These are phyloP conservation scores for Penium margaritaceum DNA, from an alignment of 139 green algal species.

Conservation along the genomic window DNA sequence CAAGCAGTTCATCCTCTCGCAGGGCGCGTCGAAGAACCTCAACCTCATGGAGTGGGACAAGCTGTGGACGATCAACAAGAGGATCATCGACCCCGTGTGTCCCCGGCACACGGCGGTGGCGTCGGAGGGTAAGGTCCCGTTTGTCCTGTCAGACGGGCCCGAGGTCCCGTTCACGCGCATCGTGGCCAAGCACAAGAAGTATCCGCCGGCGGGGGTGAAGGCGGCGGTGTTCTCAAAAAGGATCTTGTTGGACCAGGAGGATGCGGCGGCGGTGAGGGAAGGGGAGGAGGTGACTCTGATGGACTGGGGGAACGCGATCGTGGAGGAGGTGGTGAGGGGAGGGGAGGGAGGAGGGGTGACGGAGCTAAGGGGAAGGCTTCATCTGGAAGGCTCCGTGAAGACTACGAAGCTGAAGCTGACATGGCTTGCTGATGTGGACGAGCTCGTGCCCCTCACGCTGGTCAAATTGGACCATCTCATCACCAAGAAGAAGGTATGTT, in stretches of 20 bases:
- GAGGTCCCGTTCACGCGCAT: slow-evolving; percentile 39
- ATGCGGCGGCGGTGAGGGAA: slow-evolving; percentile 68
- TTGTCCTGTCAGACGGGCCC: slow-evolving; percentile 61
- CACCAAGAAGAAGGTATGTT: slow-evolving; percentile 74
- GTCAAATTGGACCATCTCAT: slow-evolving; percentile 90
- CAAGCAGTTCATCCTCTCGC: slow-evolving; percentile 88
- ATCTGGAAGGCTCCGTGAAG: slow-evolving; percentile 86
- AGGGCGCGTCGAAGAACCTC: slow-evolving; percentile 86
- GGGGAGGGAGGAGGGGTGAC: slow-evolving; percentile 9
- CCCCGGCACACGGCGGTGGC: slow-evolving; percentile 81
- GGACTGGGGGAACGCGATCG: slow-evolving; percentile 92
- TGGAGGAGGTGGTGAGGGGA: slow-evolving; percentile 47
- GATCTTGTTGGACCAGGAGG: slow-evolving; percentile 72
- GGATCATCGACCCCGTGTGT: slow-evolving; percentile 60
- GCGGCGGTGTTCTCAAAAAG: slow-evolving; percentile 22
- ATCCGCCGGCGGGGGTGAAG: slow-evolving; percentile 52
- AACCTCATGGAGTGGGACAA: slow-evolving; percentile 92
- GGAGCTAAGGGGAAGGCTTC: slow-evolving; percentile 53
- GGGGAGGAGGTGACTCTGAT: slow-evolving; percentile 94
- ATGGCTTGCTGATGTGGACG: slow-evolving; percentile 71
- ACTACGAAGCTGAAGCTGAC: slow-evolving; percentile 94
- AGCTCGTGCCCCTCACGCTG: slow-evolving; percentile 54
- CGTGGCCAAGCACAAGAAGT: slow-evolving; percentile 87
- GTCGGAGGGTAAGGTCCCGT: slow-evolving; percentile 48
- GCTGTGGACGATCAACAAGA: slow-evolving; percentile 98